These are phyloP conservation scores for Boletus reticulatus DNA, from an alignment of 768 basidiomycete genomes.

Conservation along the genomic window DNA sequence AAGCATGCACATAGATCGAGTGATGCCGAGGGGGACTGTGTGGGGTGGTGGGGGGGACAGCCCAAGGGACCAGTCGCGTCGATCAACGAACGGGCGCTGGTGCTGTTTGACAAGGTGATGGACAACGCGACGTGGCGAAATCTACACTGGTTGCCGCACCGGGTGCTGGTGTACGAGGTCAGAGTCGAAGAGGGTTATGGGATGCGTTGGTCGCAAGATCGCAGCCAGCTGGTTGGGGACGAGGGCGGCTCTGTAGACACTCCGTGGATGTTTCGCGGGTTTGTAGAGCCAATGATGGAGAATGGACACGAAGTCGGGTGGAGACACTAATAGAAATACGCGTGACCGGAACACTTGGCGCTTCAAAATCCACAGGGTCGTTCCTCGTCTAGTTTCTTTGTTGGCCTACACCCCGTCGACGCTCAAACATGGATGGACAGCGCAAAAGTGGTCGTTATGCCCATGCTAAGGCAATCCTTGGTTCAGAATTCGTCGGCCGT, in stretches of 20 bases:
- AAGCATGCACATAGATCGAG: conserved; percentile 61
- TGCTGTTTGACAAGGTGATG: conserved; percentile 54
- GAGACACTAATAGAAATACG: conserved; percentile 40
- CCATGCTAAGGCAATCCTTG: conserved; percentile 79
- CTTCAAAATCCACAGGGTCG: background rate
- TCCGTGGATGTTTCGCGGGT: conserved; percentile 62
- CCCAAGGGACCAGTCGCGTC: conserved; percentile 50
- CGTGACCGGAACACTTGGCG: conserved; percentile 17
- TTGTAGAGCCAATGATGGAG: conserved; percentile 67
- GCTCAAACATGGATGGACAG: conserved; percentile 3
- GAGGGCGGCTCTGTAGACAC: background rate
- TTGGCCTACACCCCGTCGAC: background rate
- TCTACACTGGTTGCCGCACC: conserved; percentile 64
- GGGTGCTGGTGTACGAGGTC: conserved; percentile 59
- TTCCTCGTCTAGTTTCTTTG: background rate
- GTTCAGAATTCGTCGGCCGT: conserved; percentile 61
- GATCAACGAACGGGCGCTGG: conserved; percentile 53
- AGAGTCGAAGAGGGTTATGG: conserved; percentile 62
- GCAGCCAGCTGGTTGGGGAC: conserved; percentile 10
- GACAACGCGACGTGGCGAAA: conserved; percentile 57
- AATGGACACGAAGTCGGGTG: conserved; percentile 63
- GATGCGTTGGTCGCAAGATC: conserved; percentile 63
- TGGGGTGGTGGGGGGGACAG: conserved; percentile 57
- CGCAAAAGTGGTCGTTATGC: conserved; percentile 38
- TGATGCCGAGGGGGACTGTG: background rate